Percentiles rank a stretch among this genome's conserved stretches.
Evolutionary conservation across 768 basidiomycete genomes (phyloP).

Genomic region (Phaeotremella fagi): DNA sequence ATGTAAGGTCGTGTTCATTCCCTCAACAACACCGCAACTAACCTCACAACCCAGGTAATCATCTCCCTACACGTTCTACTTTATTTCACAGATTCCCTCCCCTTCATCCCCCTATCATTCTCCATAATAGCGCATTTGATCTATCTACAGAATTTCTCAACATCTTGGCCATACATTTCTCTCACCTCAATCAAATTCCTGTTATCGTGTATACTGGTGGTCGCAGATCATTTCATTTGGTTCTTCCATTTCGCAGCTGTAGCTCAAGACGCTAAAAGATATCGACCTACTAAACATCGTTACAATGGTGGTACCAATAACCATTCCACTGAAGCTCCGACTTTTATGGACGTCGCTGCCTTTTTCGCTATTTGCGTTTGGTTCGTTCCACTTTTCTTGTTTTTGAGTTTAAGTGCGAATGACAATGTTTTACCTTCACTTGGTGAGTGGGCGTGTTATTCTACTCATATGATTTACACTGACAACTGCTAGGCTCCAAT

Average conservation of each 20-base stretch:
- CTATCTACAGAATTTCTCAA: constrained; percentile 89
- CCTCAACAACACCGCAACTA: too few species aligned
- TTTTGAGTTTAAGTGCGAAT: constrained; percentile 91
- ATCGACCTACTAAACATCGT: constrained; percentile 23
- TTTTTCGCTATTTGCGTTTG: constrained; percentile 55
- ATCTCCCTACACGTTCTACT: constrained; percentile 72
- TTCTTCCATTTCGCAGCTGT: constrained; percentile 81
- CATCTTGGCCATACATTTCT: constrained; percentile 86
- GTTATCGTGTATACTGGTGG: constrained; percentile 74
- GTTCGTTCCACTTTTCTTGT: constrained; percentile 78
- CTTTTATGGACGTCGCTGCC: constrained; percentile 53
- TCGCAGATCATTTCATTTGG: constrained; percentile 90
- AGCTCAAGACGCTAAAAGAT: constrained; percentile 42
- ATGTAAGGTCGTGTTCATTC: too few species aligned
- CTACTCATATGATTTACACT: background rate
- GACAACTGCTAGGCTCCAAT: constrained; percentile 4
- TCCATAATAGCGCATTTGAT: constrained; percentile 78
- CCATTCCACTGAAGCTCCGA: constrained; percentile 15
- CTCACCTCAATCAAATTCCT: constrained; percentile 79
- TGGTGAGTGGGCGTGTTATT: constrained; percentile 18
- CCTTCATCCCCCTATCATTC: constrained; percentile 67
- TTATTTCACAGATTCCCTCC: constrained; percentile 74
- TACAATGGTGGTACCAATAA: constrained; percentile 16
- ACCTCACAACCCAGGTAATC: constrained; percentile 57
- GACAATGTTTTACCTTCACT: constrained; percentile 80